Evolutionary conservation across 352 stramenopile species (phyloP).

Genomic region (Phytophthora fragariaefolia): DNA sequence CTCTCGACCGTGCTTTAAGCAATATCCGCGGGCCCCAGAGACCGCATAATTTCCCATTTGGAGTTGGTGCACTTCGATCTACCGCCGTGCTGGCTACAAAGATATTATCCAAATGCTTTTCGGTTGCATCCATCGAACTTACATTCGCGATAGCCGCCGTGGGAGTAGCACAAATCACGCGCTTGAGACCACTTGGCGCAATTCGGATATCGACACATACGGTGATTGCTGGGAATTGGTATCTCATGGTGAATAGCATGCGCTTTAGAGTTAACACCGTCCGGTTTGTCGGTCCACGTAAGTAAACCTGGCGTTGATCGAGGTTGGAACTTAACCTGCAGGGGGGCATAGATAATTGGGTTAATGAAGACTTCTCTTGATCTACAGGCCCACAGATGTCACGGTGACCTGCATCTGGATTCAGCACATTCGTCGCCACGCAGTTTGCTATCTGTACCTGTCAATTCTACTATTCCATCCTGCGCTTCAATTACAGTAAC

Average conservation of each 20-base stretch:
- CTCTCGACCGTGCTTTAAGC: not conserved
- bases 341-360: no score
- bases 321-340: no score
- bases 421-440: not conserved
- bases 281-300: not conserved
- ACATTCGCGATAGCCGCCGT: constrained; percentile 16
- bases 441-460: not conserved
- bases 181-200: constrained; percentile 1
- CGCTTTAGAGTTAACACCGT: not conserved
- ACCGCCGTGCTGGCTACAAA: constrained; percentile 12
- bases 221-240: not conserved
- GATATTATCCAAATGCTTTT: not conserved
- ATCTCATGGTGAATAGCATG: not conserved
- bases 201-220: constrained; percentile 3
- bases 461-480: not conserved
- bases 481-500: not conserved
- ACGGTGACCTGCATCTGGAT: no score
- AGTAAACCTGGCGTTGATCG: no score
- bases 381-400: no score
- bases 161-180: constrained; percentile 13
- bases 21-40: not conserved
- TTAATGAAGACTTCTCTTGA: no score
- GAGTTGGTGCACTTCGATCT: not conserved
- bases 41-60: constrained; percentile 4
- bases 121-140: constrained; percentile 13